Percentiles rank a stretch among this genome's conserved stretches.
These are phyloP conservation scores for Aquanectria penicillioides DNA, from an alignment of 2,329 filamentous ascomycete species.

Conservation along the genomic window DNA sequence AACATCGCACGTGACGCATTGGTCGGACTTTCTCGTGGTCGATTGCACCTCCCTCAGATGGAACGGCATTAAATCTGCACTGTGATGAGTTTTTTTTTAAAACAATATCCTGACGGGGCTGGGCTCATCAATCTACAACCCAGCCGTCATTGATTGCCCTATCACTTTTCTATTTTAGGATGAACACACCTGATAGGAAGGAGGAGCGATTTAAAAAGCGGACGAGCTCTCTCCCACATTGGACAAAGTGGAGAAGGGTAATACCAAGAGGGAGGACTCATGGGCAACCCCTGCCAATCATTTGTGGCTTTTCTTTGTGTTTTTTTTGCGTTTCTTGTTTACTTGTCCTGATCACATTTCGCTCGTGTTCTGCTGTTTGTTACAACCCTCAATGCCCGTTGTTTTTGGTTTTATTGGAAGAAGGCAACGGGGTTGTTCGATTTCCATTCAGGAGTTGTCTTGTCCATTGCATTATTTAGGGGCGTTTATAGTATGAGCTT, in stretches of 20 bases:
- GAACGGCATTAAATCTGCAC: constrained; percentile 26
- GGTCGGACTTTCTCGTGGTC: constrained; percentile 27
- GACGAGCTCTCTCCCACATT: not conserved
- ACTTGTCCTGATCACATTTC: constrained; percentile 23
- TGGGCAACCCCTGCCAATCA: constrained; percentile 22
- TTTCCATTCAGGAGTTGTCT: constrained; percentile 34
- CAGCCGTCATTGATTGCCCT: not conserved
- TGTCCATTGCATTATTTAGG: constrained; percentile 38
- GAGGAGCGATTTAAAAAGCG: not conserved
- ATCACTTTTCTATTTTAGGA: constrained; percentile 8
- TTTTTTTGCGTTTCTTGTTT: constrained; percentile 12
- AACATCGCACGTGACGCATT: constrained; percentile 26
- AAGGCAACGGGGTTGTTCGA: constrained; percentile 28
- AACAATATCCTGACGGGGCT: not conserved
- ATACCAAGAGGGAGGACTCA: constrained; percentile 8
- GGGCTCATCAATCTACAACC: not conserved
- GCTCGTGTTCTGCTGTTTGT: constrained; percentile 14
- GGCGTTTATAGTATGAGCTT: constrained; percentile 44
- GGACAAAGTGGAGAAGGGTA: constrained; percentile 2
- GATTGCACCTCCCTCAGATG: constrained; percentile 40
- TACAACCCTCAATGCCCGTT: constrained; percentile 14
- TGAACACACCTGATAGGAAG: not conserved
- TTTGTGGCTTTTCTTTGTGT: constrained; percentile 20
- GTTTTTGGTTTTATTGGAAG: constrained; percentile 21
- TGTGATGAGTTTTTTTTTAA: not conserved